Base-by-base conservation (phyloP, 2,329 filamentous ascomycete species). In the Sclerotinia spermophila region DNA sequence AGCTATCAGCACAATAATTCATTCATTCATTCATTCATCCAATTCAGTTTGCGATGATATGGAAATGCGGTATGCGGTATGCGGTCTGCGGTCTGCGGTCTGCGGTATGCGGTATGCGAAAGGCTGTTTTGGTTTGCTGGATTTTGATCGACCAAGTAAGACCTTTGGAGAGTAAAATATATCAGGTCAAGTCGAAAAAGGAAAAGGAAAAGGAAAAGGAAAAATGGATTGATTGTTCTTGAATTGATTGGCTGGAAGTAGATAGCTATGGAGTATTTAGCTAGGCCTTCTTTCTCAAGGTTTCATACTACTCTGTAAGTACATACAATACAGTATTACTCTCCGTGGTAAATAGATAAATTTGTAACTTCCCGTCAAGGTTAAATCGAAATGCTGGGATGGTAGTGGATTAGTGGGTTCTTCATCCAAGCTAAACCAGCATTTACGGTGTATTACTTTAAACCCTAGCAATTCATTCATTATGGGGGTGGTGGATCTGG, bases 301-400 rank as follows among this genome's bases (percentile, higher is more conserved):
- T n/a, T n/a, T n/a, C n/a, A n/a, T n/a, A n/a, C n/a, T n/a, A n/a
- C n/a, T n/a, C n/a, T n/a, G n/a, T n/a, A n/a, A n/a, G n/a, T n/a
- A n/a, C n/a, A n/a, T n/a, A n/a, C n/a, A n/a, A n/a, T n/a, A n/a
- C n/a, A n/a, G n/a, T n/a, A n/a, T n/a, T n/a, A 8, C 24, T 59
- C 24, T 15, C 56, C 56, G 33, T 59, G n/a, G 21, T 59, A 38
- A n/a, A 48, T 48, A 48, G 5, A 48, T 48, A 48, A 55, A 27
- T 60, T 60, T 42, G n/a, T 64, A 64, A 33, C 45, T 33, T 42
- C 19, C n/a, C n/a, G 61, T 33, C 61, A 64, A 64, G 61, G 27
- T 33, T 48, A 65, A 48, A 65, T 51, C 45, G 48, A 27, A 53
- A 38, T 53, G 51, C 35, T 53, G 62, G 44, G 30, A 51, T 35